Conservation (phyloP, 1,139 yeast genomes). For the Geotrichum aggregatum region DNA sequence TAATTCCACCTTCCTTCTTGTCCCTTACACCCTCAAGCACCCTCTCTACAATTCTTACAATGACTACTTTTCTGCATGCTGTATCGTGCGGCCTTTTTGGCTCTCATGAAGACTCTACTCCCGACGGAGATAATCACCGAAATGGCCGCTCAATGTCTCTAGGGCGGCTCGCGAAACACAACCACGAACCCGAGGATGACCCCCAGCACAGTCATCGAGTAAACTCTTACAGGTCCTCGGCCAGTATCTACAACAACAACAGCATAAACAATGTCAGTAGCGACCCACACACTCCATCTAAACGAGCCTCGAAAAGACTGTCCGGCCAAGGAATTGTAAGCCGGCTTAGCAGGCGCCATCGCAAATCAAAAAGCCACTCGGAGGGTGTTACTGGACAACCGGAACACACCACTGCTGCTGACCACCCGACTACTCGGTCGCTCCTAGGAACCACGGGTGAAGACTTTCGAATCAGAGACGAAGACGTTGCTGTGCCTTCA, state of each 20-base stretch:
- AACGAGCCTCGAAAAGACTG: background rate
- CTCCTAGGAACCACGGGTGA: constrained; percentile 8
- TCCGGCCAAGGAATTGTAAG: background rate
- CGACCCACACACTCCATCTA: too few relatives aligned
- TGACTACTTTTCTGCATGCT: constrained; percentile 7
- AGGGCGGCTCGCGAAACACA: too few relatives aligned
- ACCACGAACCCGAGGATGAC: too few relatives aligned
- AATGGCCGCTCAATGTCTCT: too few relatives aligned
- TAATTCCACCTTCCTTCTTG: background rate
- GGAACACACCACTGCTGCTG: background rate
- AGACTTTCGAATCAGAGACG: constrained; percentile 16
- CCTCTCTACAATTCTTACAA: background rate
- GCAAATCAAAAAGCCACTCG: constrained; percentile 5
- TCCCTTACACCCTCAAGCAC: background rate
- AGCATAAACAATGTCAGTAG: too few relatives aligned
- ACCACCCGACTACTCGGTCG: background rate
- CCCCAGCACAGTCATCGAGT: too few relatives aligned
- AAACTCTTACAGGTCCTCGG: too few relatives aligned
- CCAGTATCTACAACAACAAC: too few relatives aligned
- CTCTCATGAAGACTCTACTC: too few relatives aligned
- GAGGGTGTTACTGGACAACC: background rate
- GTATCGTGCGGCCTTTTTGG: constrained; percentile 12
- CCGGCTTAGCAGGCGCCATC: constrained; percentile 7
- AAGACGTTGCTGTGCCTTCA: constrained; percentile 14
- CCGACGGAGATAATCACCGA: too few relatives aligned